Percentiles rank a stretch among this genome's conserved stretches.
Evolutionary conservation across 2,329 filamentous ascomycete genomes (phyloP).

Genomic region (Penicillium brevicompactum): DNA sequence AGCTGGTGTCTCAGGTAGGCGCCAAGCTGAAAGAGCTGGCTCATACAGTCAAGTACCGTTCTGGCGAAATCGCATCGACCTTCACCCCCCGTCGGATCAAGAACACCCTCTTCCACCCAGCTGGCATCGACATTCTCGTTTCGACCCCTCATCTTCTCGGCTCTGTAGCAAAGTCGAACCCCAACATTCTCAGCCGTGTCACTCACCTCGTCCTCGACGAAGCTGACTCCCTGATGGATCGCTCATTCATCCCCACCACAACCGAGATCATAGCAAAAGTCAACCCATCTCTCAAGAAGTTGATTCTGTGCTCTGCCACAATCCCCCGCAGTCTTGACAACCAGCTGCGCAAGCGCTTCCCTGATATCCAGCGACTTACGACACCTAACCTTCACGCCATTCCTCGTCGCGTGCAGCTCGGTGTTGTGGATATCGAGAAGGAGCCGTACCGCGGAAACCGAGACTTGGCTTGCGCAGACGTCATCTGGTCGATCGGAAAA

Average conservation of each 20-base stretch:
- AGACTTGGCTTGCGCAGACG: constrained; percentile 88
- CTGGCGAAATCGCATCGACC: constrained; percentile 77
- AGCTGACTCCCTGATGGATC: constrained; percentile 92
- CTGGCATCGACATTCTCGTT: constrained; percentile 82
- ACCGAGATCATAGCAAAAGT: constrained; percentile 79
- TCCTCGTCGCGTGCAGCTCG: constrained; percentile 88
- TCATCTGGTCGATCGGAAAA: constrained; percentile 90
- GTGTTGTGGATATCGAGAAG: constrained; percentile 86
- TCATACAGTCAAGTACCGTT: constrained; percentile 84
- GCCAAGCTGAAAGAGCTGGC: constrained; percentile 77
- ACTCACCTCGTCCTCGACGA: constrained; percentile 89
- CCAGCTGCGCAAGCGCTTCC: constrained; percentile 79
- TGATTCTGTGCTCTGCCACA: constrained; percentile 93
- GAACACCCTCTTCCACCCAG: constrained; percentile 76
- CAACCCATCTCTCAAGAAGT: constrained; percentile 77
- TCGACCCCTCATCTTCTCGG: constrained; percentile 86
- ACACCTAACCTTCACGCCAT: constrained; percentile 97
- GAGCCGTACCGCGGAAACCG: constrained; percentile 96
- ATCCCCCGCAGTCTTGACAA: constrained; percentile 88
- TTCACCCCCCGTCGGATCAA: constrained; percentile 78
- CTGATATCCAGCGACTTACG: constrained; percentile 79
- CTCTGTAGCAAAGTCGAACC: constrained; percentile 85
- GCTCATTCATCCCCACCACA: constrained; percentile 84
- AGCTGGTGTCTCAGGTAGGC: constrained; percentile 87
- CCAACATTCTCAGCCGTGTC: constrained; percentile 89